Base-by-base conservation (phyloP, 78 protist genomes). In the Dictyostelium firmibasis region DNA sequence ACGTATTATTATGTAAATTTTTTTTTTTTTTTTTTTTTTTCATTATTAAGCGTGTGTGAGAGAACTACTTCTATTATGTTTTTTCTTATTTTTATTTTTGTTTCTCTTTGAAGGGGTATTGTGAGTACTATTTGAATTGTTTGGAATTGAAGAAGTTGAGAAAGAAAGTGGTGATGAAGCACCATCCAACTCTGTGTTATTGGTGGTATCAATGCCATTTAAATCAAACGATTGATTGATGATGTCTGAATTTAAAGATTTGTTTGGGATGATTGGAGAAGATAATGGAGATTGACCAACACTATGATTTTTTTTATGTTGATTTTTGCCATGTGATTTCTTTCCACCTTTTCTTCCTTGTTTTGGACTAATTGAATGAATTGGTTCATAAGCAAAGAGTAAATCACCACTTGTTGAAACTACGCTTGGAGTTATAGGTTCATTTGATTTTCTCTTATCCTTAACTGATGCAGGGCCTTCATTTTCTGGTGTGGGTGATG, bases 341-440 rank as follows among this genome's bases (percentile, higher is more conserved):
- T 50, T 76, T 86, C 92, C 78, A 35, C 43, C 31, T 36, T 86
- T 86, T 81, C 78, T 86, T 9, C 78, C 78, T 79, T 74, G 75
- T n/a, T 60, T 47, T 53, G 41, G 43, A 38, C 69, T 50, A 35
- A 23, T 11, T 74, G 67, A 31, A 25, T 47, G 36, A 3, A 14
- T 50, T 81, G 29, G 60, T 77, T 77, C 60, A 38, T 72, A 85
- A 3, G 82, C 27, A 31, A 85, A 85, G 44, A 85, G 53, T 33
- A 85, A 31, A 20, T 85, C 91, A 50, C 91, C 91, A 72, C 83
- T 72, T 7, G 41, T 14, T 29, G n/a, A 16, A 33, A 72, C 20
- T 16, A 33, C 38, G 16, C 43, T 38, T 41, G 83, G 62, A 20
- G 60, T 47, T 11, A n/a, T 11, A 20, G 60, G 60, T 77, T 77